Percentiles rank a stretch among this genome's conserved stretches.
Conservation (phyloP, 2,329 filamentous ascomycete species). For the Raffaelea albimanens region DNA sequence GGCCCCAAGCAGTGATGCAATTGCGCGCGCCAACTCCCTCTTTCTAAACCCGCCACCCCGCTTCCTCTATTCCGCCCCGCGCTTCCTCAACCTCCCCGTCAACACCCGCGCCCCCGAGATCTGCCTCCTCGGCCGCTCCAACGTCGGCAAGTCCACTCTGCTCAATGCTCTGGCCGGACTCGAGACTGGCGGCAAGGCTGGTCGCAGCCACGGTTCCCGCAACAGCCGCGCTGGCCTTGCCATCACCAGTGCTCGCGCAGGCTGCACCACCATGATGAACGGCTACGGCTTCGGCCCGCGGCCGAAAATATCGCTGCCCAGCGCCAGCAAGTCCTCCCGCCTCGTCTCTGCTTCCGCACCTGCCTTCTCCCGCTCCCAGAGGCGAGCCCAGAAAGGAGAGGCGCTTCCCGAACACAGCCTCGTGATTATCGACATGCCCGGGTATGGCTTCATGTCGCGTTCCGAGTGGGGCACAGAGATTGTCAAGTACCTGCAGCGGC, state of each 20-base stretch:
- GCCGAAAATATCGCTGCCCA: slow-evolving; percentile 2
- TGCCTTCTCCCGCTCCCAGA: slow-evolving; percentile 11
- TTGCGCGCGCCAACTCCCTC: slow-evolving; percentile 16
- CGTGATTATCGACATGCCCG: slow-evolving; percentile 28
- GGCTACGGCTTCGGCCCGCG: slow-evolving; percentile 43
- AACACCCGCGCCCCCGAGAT: slow-evolving; percentile 51
- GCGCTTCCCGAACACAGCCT: slow-evolving; percentile 36
- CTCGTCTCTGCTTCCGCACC: no score
- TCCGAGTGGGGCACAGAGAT: slow-evolving; percentile 44
- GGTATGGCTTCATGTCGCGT: slow-evolving; percentile 25
- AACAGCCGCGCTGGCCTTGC: slow-evolving; percentile 39
- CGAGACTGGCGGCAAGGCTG: slow-evolving; percentile 15
- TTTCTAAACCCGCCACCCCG: slow-evolving; percentile 15
- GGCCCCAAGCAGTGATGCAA: slow-evolving; percentile 9
- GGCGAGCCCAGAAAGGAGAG: slow-evolving; percentile 9
- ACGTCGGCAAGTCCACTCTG: slow-evolving; percentile 82
- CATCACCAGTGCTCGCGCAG: slow-evolving; percentile 39
- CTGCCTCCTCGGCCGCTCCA: slow-evolving; percentile 76
- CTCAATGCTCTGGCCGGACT: slow-evolving; percentile 67
- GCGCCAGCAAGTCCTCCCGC: slow-evolving; percentile 5
- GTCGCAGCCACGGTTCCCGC: slow-evolving; percentile 16
- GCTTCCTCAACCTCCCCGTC: slow-evolving; percentile 36
- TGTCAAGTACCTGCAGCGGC: slow-evolving; percentile 36
- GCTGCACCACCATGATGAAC: slow-evolving; percentile 46
- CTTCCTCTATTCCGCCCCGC: slow-evolving; percentile 41